Evolutionary conservation across 257 asterid species (phyloP), one percentile per base, ranked within the genome.

Genomic region (Jacaranda mimosifolia): DNA sequence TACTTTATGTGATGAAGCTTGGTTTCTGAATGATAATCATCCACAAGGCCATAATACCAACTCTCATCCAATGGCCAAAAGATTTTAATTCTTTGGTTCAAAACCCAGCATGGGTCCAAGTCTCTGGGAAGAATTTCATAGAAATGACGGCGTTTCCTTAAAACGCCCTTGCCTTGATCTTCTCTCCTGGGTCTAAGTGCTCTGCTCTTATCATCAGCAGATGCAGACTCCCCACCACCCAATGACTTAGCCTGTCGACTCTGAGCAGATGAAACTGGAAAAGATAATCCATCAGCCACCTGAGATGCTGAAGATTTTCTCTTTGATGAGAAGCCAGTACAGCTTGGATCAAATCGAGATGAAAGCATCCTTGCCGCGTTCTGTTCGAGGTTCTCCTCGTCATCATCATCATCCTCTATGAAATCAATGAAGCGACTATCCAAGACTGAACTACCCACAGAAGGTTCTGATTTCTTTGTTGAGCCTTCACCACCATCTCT

Each of bases 281-380:
- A 73, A 74, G 92, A 83, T 60, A 77, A 65, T 18, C 92, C 87
- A 71, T 88, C 84, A 64, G 83, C 83, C 76, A 74, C 71, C 79
- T 78, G 87, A 42, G 86, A 82, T 58, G 40, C 81, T 9, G 94
- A 86, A 80, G 87, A 76, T 79, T 76, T 90, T 57, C 73, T 84
- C 76, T 81, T 89, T 3, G 91, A 82, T 51, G 90, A 84, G 85
- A 90, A 93, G 38, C 96, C 94, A 9, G 98, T 96, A 91, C 97
- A 96, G 11, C 88, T 87, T 39, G 99, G 99, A 86, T 96, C 99
- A 82, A 96, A 96, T 79, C 98, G 86, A 80, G 98, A 94, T 17
- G 99, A 96, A 26, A 96, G 94, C 99, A 96, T 96, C 92, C 97
- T 88, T 39, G 98, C 98, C 13, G 99, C 99, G 78, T 94, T 96